Conservation (phyloP, 257 asterid species). For the Solanum gracilifrons region DNA sequence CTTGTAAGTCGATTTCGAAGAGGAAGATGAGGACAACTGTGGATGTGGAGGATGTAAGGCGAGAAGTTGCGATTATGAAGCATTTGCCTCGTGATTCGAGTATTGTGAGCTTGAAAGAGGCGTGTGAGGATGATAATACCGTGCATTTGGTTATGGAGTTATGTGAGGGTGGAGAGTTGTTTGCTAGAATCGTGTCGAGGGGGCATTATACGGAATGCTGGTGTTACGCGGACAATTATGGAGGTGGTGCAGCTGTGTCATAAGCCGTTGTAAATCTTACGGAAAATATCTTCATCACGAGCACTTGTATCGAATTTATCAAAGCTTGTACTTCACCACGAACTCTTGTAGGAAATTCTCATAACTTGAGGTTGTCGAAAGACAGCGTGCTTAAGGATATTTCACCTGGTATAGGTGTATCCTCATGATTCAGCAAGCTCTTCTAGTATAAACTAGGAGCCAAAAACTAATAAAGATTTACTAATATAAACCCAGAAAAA, state of each 20-base stretch:
- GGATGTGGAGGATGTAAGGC: slow-evolving; percentile 86
- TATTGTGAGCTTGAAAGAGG: slow-evolving; percentile 78
- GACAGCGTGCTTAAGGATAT: too few species aligned
- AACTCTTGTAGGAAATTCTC: too few species aligned
- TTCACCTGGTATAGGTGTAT: too few species aligned
- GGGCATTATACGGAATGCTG: slow-evolving; percentile 79
- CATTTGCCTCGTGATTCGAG: slow-evolving; percentile 74
- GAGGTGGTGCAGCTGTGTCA: slow-evolving; percentile 90
- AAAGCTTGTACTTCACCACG: too few species aligned
- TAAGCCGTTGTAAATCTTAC: too few species aligned
- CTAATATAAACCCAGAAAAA: too few species aligned
- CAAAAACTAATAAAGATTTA: too few species aligned
- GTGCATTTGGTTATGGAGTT: slow-evolving; percentile 93
- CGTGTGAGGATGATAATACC: slow-evolving; percentile 84
- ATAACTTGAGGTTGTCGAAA: too few species aligned
- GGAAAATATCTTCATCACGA: too few species aligned
- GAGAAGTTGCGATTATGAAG: slow-evolving; percentile 91
- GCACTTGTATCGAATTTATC: too few species aligned
- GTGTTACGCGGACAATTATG: slow-evolving; percentile 60
- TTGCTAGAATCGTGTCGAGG: slow-evolving; percentile 86
- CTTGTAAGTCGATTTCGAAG: slow-evolving; percentile 94
- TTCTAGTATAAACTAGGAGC: too few species aligned
- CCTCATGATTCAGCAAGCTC: too few species aligned
- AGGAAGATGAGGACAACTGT: slow-evolving; percentile 83
- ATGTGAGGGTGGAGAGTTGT: slow-evolving; percentile 91